Percentiles rank a stretch among this genome's conserved stretches.
Conservation (phyloP, 257 asterid genomes). For the Salvia miltiorrhiza region DNA sequence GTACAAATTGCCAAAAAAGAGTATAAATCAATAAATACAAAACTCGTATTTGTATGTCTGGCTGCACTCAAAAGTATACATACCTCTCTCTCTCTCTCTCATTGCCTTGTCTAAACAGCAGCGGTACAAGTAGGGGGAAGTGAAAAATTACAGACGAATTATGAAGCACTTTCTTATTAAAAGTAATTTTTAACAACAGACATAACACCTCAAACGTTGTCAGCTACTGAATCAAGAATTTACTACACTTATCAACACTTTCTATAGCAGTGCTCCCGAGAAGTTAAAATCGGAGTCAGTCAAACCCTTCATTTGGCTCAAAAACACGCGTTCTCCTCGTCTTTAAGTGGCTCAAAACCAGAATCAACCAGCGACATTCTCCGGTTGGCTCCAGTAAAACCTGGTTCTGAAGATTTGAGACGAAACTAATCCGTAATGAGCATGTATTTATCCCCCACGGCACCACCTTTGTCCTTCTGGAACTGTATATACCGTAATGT, state of each 20-base stretch:
- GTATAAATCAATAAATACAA: not conserved
- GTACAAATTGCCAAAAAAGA: not conserved
- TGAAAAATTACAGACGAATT: constrained; percentile 17
- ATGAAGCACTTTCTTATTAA: constrained; percentile 23
- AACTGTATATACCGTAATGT: constrained; percentile 82
- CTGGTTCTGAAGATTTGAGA: not conserved
- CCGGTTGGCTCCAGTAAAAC: not conserved
- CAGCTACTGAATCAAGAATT: constrained; percentile 12
- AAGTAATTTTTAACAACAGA: constrained; percentile 22
- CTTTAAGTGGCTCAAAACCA: constrained; percentile 5
- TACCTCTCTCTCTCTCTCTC: not conserved
- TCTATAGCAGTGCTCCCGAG: constrained; percentile 12
- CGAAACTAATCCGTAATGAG: constrained; percentile 47
- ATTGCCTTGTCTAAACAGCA: not conserved
- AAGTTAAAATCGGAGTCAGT: not conserved
- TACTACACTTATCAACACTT: constrained; percentile 27
- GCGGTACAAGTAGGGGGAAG: not conserved
- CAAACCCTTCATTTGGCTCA: constrained; percentile 6
- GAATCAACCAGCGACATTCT: constrained; percentile 3
- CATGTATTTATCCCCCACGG: constrained; percentile 79
- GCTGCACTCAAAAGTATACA: not conserved
- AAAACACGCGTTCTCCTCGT: constrained; percentile 6
- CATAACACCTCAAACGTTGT: constrained; percentile 6
- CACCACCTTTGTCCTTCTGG: constrained; percentile 98
- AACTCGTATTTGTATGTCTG: not conserved